These are phyloP conservation scores for Lipomyces oligophaga DNA, from an alignment of 805 yeast genomes.

Conservation along the genomic window DNA sequence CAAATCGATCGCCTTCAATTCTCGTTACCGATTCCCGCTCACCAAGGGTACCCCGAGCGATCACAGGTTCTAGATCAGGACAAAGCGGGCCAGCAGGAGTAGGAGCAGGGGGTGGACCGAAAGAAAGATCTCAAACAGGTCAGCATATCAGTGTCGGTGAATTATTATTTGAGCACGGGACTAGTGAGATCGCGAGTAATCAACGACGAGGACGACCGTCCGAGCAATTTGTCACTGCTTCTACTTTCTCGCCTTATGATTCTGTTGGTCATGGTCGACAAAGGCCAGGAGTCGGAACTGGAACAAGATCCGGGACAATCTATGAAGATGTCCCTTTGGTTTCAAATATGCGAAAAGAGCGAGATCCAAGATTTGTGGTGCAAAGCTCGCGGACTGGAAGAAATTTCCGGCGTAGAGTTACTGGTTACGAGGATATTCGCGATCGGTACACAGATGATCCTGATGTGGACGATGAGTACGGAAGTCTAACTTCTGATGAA, in stretches of 20 bases:
- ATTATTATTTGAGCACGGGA: conserved; percentile 55
- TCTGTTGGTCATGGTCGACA: conserved; percentile 1
- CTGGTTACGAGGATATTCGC: conserved; percentile 3
- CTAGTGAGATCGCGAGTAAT: conserved; percentile 86
- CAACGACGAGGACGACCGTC: conserved; percentile 46
- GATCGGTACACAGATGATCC: background rate
- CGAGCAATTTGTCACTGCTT: background rate
- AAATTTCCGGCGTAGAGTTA: conserved; percentile 1
- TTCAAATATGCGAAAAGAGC: background rate
- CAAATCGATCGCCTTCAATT: conserved; percentile 75
- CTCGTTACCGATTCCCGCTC: conserved; percentile 85
- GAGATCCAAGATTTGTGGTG: conserved; percentile 11
- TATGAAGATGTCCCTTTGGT: conserved; percentile 8
- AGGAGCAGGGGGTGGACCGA: conserved; percentile 2
- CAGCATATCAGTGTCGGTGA: conserved; percentile 79
- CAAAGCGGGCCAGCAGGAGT: background rate
- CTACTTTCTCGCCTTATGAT: conserved; percentile 7
- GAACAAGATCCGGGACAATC: background rate
- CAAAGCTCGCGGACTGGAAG: background rate
- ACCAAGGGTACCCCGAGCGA: no score
- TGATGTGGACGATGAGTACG: no score
- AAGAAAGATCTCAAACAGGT: conserved; percentile 42
- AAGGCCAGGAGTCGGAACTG: background rate
- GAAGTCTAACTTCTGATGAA: background rate
- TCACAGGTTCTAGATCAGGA: no score